Evolutionary conservation across 345 rosid species (phyloP).

Genomic region (Camelina sativa): DNA sequence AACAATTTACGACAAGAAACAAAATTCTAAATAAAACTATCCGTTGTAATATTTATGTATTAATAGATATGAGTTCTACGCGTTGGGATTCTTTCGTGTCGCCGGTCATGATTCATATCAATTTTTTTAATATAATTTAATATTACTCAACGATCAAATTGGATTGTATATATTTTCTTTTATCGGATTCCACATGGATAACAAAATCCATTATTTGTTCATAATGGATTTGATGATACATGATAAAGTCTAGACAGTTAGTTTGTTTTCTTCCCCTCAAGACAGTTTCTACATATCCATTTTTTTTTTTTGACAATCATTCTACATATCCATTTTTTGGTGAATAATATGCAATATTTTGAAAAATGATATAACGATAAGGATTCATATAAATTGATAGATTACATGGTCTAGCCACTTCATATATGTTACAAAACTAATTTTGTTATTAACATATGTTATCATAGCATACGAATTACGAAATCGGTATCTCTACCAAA

Average conservation of each 20-base stretch:
- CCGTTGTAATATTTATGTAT: conserved; percentile 8
- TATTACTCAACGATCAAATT: no score
- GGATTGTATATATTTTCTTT: no score
- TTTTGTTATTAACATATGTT: not conserved
- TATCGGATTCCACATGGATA: no score
- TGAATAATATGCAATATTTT: no score
- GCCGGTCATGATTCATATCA: not conserved
- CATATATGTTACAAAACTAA: not conserved
- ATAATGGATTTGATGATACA: no score
- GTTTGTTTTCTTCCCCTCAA: no score
- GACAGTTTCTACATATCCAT: no score
- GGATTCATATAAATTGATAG: not conserved
- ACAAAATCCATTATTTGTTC: no score
- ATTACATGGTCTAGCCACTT: not conserved
- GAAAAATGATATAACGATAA: not conserved
- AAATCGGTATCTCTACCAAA: conserved; percentile 22
- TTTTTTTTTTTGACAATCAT: no score
- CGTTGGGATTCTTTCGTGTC: not conserved
- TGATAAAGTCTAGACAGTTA: no score
- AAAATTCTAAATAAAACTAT: not conserved
- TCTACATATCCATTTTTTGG: no score
- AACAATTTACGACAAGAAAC: conserved; percentile 28
- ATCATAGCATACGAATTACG: not conserved
- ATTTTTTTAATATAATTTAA: no score
- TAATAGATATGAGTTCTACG: not conserved